A percentile compares a stretch with the other conserved stretches of the same genome.
Conservation (phyloP, 306 rosid genomes). For the Vigna angularis region DNA sequence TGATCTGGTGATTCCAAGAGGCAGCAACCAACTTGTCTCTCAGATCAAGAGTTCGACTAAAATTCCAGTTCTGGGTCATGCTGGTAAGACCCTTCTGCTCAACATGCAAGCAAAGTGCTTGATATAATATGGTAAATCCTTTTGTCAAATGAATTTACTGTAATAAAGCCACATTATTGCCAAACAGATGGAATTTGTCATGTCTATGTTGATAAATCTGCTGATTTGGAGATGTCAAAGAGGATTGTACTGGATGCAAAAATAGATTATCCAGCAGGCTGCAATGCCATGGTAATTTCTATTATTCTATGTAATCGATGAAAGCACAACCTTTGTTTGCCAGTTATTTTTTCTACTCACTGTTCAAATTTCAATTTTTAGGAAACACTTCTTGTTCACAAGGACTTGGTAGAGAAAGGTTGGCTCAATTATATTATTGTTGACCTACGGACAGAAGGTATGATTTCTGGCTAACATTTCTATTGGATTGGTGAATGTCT, state of each 20-base stretch:
- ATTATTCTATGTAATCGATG: constrained; percentile 1
- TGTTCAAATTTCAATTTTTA: constrained; percentile 52
- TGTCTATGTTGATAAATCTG: constrained; percentile 92
- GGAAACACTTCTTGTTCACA: constrained; percentile 98
- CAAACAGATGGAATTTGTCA: constrained; percentile 96
- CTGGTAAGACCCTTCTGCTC: constrained; percentile 69
- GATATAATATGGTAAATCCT: constrained; percentile 20
- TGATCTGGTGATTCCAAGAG: constrained; percentile 98
- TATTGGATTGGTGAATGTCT: constrained; percentile 5
- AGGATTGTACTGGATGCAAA: constrained; percentile 87
- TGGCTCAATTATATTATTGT: constrained; percentile 67
- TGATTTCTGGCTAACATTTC: constrained; percentile 30
- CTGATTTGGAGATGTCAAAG: constrained; percentile 82
- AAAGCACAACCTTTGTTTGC: constrained; percentile 24
- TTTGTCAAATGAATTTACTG: constrained; percentile 35
- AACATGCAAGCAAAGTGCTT: constrained; percentile 32
- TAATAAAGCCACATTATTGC: constrained; percentile 41
- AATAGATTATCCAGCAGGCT: constrained; percentile 95
- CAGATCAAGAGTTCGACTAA: constrained; percentile 91
- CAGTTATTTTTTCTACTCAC: constrained; percentile 19
- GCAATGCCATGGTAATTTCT: constrained; percentile 93
- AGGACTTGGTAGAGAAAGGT: constrained; percentile 61
- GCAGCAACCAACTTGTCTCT: constrained; percentile 96
- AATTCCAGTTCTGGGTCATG: constrained; percentile 98
- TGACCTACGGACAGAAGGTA: constrained; percentile 82